phyloP scores from a whole-genome alignment of 31 red algal genomes.

The Endocladia muricata region DNA sequence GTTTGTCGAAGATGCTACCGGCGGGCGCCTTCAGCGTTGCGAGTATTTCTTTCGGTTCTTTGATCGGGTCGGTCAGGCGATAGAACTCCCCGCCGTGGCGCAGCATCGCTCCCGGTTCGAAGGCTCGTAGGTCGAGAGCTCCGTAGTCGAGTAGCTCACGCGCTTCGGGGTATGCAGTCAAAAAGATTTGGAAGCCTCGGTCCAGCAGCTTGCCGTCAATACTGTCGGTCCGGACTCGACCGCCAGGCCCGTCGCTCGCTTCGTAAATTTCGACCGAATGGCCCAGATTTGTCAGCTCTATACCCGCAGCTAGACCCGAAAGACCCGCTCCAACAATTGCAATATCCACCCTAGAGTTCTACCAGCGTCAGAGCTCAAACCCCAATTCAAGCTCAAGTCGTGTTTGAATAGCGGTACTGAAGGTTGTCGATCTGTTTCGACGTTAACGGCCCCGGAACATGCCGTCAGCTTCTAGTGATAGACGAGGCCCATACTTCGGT shows the following conservation, averaged over 20 bases:
- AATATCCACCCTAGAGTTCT: too few species aligned
- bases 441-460: too few species aligned
- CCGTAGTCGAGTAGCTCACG: slow-evolving; percentile 35
- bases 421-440: too few species aligned
- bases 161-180: slow-evolving; percentile 81
- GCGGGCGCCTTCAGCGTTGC: slow-evolving; percentile 34
- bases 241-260: slow-evolving; percentile 76
- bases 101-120: slow-evolving; percentile 50
- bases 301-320: slow-evolving; percentile 75
- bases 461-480: too few species aligned
- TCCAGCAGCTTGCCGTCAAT: slow-evolving; percentile 88
- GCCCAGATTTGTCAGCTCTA: slow-evolving; percentile 33
- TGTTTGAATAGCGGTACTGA: too few species aligned
- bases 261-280: slow-evolving; percentile 63
- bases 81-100: slow-evolving; percentile 45
- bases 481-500: too few species aligned
- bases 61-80: slow-evolving; percentile 50
- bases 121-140: slow-evolving; percentile 23
- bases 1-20: slow-evolving; percentile 62
- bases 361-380: too few species aligned
- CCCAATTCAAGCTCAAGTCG: too few species aligned
- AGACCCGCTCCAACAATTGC: slow-evolving; percentile 94
- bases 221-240: slow-evolving; percentile 81
- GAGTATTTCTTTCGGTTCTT: slow-evolving; percentile 21
- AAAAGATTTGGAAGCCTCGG: slow-evolving; percentile 96